A percentile compares a stretch with the other conserved stretches of the same genome.
Evolutionary conservation across 257 asterid species (phyloP).

Genomic region (Nicotiana attenuata): DNA sequence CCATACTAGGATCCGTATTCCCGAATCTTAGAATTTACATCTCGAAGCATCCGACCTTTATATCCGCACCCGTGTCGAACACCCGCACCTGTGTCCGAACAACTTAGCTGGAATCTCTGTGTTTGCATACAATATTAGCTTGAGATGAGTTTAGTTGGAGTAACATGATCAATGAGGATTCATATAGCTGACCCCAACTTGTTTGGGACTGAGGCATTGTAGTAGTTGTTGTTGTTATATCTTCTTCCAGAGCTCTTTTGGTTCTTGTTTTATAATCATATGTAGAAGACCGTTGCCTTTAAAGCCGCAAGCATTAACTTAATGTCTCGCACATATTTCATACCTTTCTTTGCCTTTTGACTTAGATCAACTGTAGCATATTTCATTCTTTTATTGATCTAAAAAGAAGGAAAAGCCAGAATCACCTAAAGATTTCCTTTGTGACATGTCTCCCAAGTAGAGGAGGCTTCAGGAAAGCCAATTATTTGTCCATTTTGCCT

Average conservation of each 20-base stretch:
- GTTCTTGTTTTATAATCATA: conserved; percentile 7
- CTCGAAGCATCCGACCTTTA: too few relatives aligned
- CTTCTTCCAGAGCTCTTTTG: not conserved
- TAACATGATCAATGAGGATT: too few relatives aligned
- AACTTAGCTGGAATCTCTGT: too few relatives aligned
- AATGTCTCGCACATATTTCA: not conserved
- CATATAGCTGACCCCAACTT: too few relatives aligned
- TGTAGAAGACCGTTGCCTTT: not conserved
- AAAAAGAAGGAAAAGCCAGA: not conserved
- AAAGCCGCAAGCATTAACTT: not conserved
- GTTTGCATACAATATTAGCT: too few relatives aligned
- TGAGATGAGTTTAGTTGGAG: too few relatives aligned
- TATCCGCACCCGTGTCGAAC: too few relatives aligned
- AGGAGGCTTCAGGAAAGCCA: not conserved
- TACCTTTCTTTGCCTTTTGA: not conserved
- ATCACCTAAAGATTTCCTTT: not conserved
- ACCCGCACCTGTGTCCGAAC: too few relatives aligned
- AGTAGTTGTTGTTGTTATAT: too few relatives aligned
- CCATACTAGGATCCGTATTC: too few relatives aligned
- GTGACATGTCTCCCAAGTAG: not conserved
- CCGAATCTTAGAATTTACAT: too few relatives aligned
- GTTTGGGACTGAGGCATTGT: too few relatives aligned
- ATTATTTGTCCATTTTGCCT: not conserved
- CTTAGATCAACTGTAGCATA: not conserved
- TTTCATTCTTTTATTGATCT: conserved; percentile 1